Conservation (phyloP, 257 asterid species). For the Verbascum thapsus region DNA sequence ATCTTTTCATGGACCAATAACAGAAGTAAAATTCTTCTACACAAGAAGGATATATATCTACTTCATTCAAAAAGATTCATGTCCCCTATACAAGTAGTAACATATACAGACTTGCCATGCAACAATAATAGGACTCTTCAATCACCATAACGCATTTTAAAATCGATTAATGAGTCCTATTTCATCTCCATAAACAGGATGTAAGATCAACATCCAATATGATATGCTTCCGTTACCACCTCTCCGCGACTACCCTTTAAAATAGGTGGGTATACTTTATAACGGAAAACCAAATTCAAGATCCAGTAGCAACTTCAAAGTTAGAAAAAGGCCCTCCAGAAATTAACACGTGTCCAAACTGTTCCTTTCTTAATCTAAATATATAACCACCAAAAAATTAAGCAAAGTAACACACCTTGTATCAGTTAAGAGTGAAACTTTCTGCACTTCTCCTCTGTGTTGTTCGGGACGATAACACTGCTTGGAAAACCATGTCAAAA, state of each 20-base stretch:
- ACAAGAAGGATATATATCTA: background rate
- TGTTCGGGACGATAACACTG: slow-evolving; percentile 49
- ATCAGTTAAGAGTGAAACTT: slow-evolving; percentile 57
- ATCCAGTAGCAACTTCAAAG: background rate
- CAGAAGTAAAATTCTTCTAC: background rate
- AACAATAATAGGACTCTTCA: background rate
- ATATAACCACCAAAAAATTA: slow-evolving; percentile 4
- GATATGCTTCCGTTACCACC: slow-evolving; percentile 7
- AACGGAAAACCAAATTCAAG: slow-evolving; percentile 11
- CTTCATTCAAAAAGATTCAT: background rate
- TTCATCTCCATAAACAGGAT: slow-evolving; percentile 7
- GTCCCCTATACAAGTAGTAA: slow-evolving; percentile 1
- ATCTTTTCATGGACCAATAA: background rate
- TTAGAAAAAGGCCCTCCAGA: no score
- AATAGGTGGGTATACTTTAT: background rate
- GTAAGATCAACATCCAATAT: background rate
- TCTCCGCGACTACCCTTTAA: background rate
- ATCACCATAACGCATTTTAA: background rate
- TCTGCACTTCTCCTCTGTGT: slow-evolving; percentile 43
- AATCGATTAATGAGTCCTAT: background rate
- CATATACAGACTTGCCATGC: slow-evolving; percentile 1
- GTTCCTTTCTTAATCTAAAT: slow-evolving; percentile 5
- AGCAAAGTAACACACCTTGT: slow-evolving; percentile 57
- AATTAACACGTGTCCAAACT: background rate
- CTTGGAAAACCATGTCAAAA: slow-evolving; percentile 37